phyloP scores from a whole-genome alignment of 2,329 filamentous ascomycete genomes.

The Sclerotinia subarctica region DNA sequence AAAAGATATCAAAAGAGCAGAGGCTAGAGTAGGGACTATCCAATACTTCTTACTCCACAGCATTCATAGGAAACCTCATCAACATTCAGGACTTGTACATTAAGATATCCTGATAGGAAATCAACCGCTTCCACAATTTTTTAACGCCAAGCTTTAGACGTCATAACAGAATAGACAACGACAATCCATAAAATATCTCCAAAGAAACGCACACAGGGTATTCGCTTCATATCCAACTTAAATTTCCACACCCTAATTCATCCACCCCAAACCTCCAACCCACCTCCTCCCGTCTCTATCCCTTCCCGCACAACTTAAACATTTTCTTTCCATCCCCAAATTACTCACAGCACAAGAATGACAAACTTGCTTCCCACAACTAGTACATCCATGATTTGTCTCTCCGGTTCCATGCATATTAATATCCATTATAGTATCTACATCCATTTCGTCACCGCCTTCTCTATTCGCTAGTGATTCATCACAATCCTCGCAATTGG shows the following conservation, averaged over 20 bases:
- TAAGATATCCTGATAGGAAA: slow-evolving; percentile 1
- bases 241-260: slow-evolving; percentile 5
- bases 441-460: slow-evolving; percentile 42
- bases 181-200: neutral
- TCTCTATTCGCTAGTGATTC: slow-evolving; percentile 31
- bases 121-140: neutral
- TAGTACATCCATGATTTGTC: slow-evolving; percentile 43
- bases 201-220: slow-evolving; percentile 9
- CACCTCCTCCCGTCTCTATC: slow-evolving; percentile 23
- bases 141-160: slow-evolving; percentile 3
- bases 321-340: slow-evolving; percentile 52
- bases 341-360: slow-evolving; percentile 58
- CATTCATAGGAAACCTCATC: neutral
- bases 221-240: slow-evolving; percentile 3
- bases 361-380: slow-evolving; percentile 56
- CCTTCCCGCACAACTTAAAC: slow-evolving; percentile 49
- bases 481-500: slow-evolving; percentile 56
- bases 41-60: neutral
- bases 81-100: neutral
- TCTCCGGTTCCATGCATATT: slow-evolving; percentile 35
- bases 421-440: slow-evolving; percentile 42
- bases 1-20: neutral
- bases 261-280: slow-evolving; percentile 31
- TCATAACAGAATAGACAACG: slow-evolving; percentile 1
- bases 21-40: neutral